A percentile compares a stretch with the other conserved stretches of the same genome.
Conservation (phyloP, 2,329 filamentous ascomycete species). For the Epicoccum nigrum region DNA sequence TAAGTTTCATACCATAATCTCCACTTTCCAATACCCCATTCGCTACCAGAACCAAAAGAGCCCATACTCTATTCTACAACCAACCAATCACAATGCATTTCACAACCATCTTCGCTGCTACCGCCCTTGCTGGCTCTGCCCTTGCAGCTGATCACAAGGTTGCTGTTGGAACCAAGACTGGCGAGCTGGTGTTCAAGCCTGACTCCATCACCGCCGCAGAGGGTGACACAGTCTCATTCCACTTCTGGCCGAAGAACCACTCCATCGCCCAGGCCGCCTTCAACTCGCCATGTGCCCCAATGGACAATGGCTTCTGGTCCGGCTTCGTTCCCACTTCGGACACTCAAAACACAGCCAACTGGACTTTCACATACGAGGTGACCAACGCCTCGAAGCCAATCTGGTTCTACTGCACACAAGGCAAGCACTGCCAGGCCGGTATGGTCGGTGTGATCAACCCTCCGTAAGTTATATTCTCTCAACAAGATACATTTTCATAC, state of each 20-base stretch:
- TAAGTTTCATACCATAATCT: conserved; percentile 33
- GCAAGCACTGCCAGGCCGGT: conserved; percentile 46
- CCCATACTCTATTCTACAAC: conserved; percentile 38
- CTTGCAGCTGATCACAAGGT: conserved; percentile 43
- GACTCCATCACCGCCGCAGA: conserved; percentile 42
- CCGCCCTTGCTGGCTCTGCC: conserved; percentile 39
- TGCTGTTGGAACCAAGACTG: conserved; percentile 37
- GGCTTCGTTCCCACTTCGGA: conserved; percentile 43
- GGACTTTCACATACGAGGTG: conserved; percentile 43
- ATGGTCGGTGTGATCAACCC: conserved; percentile 51
- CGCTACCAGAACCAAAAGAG: conserved; percentile 33
- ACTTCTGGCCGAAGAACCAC: conserved; percentile 50
- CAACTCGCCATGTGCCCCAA: conserved; percentile 42
- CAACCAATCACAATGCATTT: conserved; percentile 49
- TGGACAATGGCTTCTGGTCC: conserved; percentile 46
- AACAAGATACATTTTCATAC: neutral
- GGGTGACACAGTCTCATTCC: conserved; percentile 48
- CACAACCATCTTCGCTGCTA: conserved; percentile 42
- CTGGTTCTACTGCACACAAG: conserved; percentile 51
- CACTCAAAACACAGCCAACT: conserved; percentile 29
- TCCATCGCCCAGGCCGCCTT: conserved; percentile 47
- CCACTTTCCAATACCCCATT: conserved; percentile 22
- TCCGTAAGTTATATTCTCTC: conserved; percentile 32
- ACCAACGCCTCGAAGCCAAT: conserved; percentile 46
- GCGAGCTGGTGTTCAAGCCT: conserved; percentile 42